These are phyloP conservation scores for Pseudocercospora eumusae DNA, from an alignment of 2,329 filamentous ascomycete genomes.

Conservation along the genomic window DNA sequence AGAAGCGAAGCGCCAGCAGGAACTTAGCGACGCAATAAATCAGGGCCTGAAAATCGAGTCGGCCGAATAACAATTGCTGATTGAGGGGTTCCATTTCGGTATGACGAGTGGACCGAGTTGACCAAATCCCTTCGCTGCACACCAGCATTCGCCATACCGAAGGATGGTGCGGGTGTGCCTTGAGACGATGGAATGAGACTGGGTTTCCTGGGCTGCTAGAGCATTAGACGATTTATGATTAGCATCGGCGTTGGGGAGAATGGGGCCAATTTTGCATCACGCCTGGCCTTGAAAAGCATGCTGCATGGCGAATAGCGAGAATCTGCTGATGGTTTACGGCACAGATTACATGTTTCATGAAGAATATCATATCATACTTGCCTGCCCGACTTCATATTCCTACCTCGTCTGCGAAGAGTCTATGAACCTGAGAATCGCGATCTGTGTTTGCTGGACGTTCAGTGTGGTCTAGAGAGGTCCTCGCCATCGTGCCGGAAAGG, in stretches of 20 bases:
- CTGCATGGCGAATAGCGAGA: conserved; percentile 6
- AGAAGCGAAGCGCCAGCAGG: conserved; percentile 67
- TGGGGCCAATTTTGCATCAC: background rate
- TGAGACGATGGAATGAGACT: conserved; percentile 17
- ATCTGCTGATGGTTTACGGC: conserved; percentile 9
- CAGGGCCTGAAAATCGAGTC: conserved; percentile 40
- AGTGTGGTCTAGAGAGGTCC: background rate
- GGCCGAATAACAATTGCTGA: conserved; percentile 24
- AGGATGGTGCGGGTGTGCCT: conserved; percentile 25
- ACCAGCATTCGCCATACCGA: conserved; percentile 6
- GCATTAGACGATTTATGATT: conserved; percentile 10
- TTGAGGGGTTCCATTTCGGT: conserved; percentile 10
- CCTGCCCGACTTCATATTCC: background rate
- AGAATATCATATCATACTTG: background rate
- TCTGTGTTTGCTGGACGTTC: background rate
- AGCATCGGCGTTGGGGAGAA: conserved; percentile 17
- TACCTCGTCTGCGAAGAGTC: background rate
- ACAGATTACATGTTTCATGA: conserved; percentile 2
- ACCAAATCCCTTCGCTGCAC: conserved; percentile 8
- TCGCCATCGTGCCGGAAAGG: background rate
- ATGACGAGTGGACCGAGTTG: conserved; percentile 3
- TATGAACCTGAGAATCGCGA: background rate
- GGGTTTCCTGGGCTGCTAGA: conserved; percentile 5
- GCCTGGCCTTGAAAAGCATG: conserved; percentile 7
- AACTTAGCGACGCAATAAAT: conserved; percentile 45